phyloP scores from a whole-genome alignment of 2,329 filamentous ascomycete species.

The Colletotrichum costaricense region DNA sequence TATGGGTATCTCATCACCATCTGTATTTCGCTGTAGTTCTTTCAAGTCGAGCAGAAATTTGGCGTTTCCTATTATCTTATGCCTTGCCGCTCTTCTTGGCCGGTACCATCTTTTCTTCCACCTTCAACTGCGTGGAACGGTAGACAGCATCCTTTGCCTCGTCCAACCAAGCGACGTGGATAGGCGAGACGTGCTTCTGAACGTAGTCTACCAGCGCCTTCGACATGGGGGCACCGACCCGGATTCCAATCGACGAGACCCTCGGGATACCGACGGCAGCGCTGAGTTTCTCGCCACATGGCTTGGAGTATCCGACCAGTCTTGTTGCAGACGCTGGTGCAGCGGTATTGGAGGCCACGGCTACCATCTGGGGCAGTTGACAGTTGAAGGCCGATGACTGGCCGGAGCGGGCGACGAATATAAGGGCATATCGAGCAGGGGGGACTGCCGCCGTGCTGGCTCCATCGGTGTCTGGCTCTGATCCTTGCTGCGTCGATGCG shows the following conservation, averaged over 20 bases:
- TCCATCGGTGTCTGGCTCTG: slow-evolving; percentile 50
- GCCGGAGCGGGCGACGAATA: slow-evolving; percentile 69
- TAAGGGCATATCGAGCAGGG: slow-evolving; percentile 54
- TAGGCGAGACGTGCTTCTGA: slow-evolving; percentile 59
- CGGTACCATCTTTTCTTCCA: slow-evolving; percentile 32
- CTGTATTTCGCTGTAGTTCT: not conserved
- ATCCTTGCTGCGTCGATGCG: not conserved
- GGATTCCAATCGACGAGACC: slow-evolving; percentile 73
- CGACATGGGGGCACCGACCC: slow-evolving; percentile 65
- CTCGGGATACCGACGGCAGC: slow-evolving; percentile 69
- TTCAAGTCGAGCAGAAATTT: not conserved
- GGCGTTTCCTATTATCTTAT: not conserved
- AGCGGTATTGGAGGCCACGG: slow-evolving; percentile 58
- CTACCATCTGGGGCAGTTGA: slow-evolving; percentile 69
- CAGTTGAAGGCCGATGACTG: slow-evolving; percentile 68
- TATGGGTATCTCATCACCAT: not conserved
- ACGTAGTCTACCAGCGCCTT: slow-evolving; percentile 68
- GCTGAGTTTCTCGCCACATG: slow-evolving; percentile 68
- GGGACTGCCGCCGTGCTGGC: not conserved
- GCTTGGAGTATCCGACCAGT: slow-evolving; percentile 72
- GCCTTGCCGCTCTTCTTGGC: slow-evolving; percentile 27
- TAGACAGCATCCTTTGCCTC: slow-evolving; percentile 41
- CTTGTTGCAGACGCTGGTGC: slow-evolving; percentile 56
- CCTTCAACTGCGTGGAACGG: slow-evolving; percentile 39
- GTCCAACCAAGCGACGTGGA: slow-evolving; percentile 66